These are phyloP conservation scores for Phytophthora boehmeriae DNA, from an alignment of 352 stramenopile species.

Conservation along the genomic window DNA sequence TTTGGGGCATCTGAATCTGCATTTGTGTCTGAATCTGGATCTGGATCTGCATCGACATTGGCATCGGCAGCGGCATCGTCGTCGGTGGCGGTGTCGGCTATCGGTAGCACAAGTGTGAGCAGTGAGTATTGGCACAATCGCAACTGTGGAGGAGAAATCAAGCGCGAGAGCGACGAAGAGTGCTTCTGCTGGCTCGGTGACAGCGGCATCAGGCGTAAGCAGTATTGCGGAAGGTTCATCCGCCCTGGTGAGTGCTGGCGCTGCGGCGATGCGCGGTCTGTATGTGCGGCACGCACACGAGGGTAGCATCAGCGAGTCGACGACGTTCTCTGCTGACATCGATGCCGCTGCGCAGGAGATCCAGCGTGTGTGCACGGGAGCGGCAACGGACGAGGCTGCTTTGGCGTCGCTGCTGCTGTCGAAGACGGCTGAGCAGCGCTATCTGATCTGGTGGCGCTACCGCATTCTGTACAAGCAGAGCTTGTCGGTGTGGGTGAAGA, in stretches of 20 bases:
- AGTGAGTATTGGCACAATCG: constrained; percentile 6
- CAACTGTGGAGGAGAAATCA: constrained; percentile 23
- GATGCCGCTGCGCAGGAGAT: constrained; percentile 46
- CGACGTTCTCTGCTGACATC: constrained; percentile 30
- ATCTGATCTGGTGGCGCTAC: constrained; percentile 15
- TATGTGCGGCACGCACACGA: constrained; percentile 7
- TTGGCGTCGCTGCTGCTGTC: constrained; percentile 15
- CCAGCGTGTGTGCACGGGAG: constrained; percentile 19
- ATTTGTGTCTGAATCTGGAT: no score
- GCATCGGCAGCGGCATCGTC: constrained; percentile 1
- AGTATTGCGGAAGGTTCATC: constrained; percentile 18
- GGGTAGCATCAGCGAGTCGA: constrained; percentile 5
- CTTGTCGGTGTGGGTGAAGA: constrained; percentile 55
- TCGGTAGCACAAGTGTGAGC: not conserved
- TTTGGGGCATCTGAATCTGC: not conserved
- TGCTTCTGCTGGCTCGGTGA: constrained; percentile 4
- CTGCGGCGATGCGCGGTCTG: constrained; percentile 3
- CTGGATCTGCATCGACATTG: not conserved
- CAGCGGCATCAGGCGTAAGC: constrained; percentile 7
- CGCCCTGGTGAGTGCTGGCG: not conserved
- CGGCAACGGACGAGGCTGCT: constrained; percentile 13
- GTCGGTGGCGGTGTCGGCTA: no score
- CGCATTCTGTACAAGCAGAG: constrained; percentile 11
- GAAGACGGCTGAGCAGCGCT: constrained; percentile 20
- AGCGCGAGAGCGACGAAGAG: constrained; percentile 6